Evolutionary conservation across 164 flowering plant species (phyloP), one percentile per base, ranked within the genome.

Genomic region (Vitis amurensis): DNA sequence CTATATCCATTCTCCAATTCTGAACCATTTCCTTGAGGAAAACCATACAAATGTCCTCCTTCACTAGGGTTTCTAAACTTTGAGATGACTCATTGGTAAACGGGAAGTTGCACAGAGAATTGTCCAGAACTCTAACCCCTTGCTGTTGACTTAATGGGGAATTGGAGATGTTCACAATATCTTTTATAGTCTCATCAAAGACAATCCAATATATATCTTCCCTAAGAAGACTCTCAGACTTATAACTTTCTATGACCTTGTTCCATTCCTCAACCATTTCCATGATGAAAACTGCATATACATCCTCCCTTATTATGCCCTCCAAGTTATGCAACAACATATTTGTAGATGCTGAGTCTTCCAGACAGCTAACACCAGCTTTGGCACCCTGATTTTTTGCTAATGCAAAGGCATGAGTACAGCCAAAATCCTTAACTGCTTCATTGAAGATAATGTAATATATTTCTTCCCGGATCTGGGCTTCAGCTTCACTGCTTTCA

Each of bases 401-500:
- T 51, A 15, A 10, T 31, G n/a, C 15, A 11, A 27, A 58, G 64
- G 19, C 4, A 63, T 27, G 8, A 52, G 44, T n/a, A 19, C 29
- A 55, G 2, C 64, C 13, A 63, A 55, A 61, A 48, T 59, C 61
- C 58, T 51, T 71, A 13, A 59, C 31, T 11, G 62, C 57, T 60
- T 74, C 78, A 59, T 60, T 65, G 50, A 63, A 53, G 16, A 79
- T 67, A 29, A 48, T 48, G 6, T 10, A n/a, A 71, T n/a, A 14
- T 27, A 79, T 71, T 17, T 83, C 80, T 67, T 83, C 83, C 63
- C 56, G 73, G 29, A 70, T 67, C 5, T 69, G 70, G 16, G 50
- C 47, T 59, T 82, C 82, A 27, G 73, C 59, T 14, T 37, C 53
- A 58, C 57, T 44, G 15, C 30, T 73, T 49, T 73, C 73, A 37